Evolutionary conservation across 2,329 filamentous ascomycete species (phyloP).

Genomic region (Aphanoascus verrucosus): DNA sequence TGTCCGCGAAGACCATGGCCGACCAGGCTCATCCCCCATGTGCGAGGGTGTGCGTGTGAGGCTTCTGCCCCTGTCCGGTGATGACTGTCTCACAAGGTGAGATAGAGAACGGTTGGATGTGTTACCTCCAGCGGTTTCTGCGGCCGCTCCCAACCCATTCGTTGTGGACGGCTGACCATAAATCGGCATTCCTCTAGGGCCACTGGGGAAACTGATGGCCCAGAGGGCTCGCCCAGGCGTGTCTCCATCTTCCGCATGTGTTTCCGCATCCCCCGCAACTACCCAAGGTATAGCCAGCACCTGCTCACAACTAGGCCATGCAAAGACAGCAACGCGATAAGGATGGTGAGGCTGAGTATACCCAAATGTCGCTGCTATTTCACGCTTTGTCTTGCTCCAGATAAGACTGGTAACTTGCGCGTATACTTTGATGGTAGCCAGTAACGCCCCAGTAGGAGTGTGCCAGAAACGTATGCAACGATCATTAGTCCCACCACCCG

Average conservation of each 20-base stretch:
- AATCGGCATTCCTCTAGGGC: slow-evolving; percentile 34
- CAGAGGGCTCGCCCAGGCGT: slow-evolving; percentile 53
- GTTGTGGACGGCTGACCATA: neutral
- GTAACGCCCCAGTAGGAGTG: slow-evolving; percentile 64
- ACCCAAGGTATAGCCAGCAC: slow-evolving; percentile 78
- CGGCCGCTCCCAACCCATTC: neutral
- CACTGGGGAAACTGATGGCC: slow-evolving; percentile 72
- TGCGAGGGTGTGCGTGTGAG: neutral
- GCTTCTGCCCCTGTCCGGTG: neutral
- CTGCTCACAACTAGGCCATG: slow-evolving; percentile 83
- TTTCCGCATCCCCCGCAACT: slow-evolving; percentile 37
- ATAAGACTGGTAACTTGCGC: slow-evolving; percentile 89
- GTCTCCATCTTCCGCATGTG: slow-evolving; percentile 18
- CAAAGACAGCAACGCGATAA: slow-evolving; percentile 81
- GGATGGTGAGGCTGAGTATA: slow-evolving; percentile 85
- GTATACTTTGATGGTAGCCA: slow-evolving; percentile 84
- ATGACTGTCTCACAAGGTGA: neutral
- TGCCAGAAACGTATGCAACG: slow-evolving; percentile 95
- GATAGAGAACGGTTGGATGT: neutral
- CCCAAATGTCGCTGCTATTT: slow-evolving; percentile 88
- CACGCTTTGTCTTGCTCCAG: slow-evolving; percentile 74
- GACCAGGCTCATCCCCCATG: slow-evolving; percentile 39
- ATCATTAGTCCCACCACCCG: slow-evolving; percentile 87
- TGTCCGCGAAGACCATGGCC: slow-evolving; percentile 46
- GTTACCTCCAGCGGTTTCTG: neutral